Evolutionary conservation across 2,329 filamentous ascomycete genomes (phyloP), one percentile per base, ranked within the genome.

Genomic region (Ophiosphaerella herpotricha): DNA sequence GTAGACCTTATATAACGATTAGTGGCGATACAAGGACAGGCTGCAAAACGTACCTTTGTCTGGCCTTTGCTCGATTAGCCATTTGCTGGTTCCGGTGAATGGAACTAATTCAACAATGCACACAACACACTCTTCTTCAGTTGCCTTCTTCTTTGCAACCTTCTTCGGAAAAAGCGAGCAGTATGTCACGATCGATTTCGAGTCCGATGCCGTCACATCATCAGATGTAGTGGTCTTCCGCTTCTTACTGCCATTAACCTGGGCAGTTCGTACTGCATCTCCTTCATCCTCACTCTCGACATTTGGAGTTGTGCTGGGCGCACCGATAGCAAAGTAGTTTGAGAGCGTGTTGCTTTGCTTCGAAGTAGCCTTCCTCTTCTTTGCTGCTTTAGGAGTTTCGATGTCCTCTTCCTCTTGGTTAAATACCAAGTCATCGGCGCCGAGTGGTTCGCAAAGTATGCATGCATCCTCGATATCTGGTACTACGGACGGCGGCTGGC

Each of bases 111-210:
- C 62, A 35, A 73, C 46, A 7, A 74, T 54, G 38, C 70, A 73
- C 2, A 74, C 68, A 1, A 63, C 55, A 37, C 63, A 68, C 7
- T 70, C 63, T 47, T 72, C 64, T 36, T 73, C 69, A 5, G 62
- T 57, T 2, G 58, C 62, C 39, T 68, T 68, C 53, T 72, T 73
- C 52, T 71, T 74, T 21, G 63, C 57, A 0, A 62, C 54, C 32
- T 68, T 72, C 41, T 71, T 70, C 1, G 71, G 71, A 37, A 70
- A 74, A 11, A 72, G 63, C 1, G 70, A 63, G 45, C 69, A 71
- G 43, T 73, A 73, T 7, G 50, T 48, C 8, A 54, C 37, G 18
- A 64, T 50, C 3, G 54, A 57, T 26, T 58, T 66, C 9, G 48
- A 32, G 2, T 52, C 40, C 7, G 35, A 36, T 12, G 5, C 11